phyloP scores from a whole-genome alignment of 176 grass and related monocot genomes.

The Saccharum spontaneum region DNA sequence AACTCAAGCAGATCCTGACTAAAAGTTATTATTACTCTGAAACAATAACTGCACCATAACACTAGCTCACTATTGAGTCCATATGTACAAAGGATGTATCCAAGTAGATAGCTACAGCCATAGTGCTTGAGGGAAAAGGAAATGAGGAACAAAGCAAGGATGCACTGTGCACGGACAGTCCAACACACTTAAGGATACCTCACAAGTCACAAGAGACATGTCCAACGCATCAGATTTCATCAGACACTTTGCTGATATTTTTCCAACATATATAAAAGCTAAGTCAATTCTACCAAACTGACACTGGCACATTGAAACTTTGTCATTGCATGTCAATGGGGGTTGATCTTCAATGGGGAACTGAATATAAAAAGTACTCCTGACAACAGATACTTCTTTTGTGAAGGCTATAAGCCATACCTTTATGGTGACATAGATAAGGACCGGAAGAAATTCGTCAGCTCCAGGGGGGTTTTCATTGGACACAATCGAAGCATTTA shows the following conservation, averaged over 20 bases:
- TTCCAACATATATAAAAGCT: constrained; percentile 6
- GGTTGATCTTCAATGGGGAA: neutral
- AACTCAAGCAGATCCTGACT: neutral
- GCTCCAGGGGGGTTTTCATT: constrained; percentile 78
- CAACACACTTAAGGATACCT: neutral
- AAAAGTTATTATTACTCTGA: neutral
- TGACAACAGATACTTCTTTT: constrained; percentile 16
- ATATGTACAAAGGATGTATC: neutral
- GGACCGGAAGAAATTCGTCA: constrained; percentile 95
- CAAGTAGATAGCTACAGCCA: constrained; percentile 1
- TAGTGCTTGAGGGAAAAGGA: neutral
- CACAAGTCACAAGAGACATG: neutral
- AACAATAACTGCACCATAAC: neutral
- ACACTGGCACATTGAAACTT: neutral
- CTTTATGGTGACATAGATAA: constrained; percentile 98
- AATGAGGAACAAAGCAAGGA: neutral
- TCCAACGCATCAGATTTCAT: constrained; percentile 2
- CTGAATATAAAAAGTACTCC: neutral
- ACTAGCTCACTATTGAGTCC: neutral
- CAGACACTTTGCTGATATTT: neutral
- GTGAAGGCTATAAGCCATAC: constrained; percentile 31
- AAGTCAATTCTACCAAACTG: neutral
- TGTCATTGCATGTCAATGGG: neutral
- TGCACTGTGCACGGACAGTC: neutral
- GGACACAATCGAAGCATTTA: constrained; percentile 80